phyloP scores from a whole-genome alignment of 331 rosid species.

The Rhamnella rubrinervis region DNA sequence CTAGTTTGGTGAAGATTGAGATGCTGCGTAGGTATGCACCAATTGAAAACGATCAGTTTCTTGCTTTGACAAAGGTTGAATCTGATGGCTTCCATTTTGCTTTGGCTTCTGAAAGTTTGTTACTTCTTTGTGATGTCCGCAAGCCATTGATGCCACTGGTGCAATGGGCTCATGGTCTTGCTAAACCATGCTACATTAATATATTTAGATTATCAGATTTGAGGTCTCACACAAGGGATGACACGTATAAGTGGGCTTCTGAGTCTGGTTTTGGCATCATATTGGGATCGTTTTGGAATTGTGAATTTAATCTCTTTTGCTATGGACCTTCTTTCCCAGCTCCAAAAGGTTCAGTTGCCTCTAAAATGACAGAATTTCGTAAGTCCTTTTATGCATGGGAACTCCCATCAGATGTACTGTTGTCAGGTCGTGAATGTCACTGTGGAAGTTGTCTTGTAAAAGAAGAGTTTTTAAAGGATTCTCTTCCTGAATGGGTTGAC shows the following conservation, averaged over 20 bases:
- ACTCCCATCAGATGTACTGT: conserved; percentile 46
- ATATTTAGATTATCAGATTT: conserved; percentile 51
- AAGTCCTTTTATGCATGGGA: conserved; percentile 62
- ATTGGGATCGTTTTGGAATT: conserved; percentile 71
- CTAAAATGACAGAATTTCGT: conserved; percentile 32
- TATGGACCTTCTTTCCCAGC: conserved; percentile 52
- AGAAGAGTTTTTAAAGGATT: conserved; percentile 54
- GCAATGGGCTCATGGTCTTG: conserved; percentile 66
- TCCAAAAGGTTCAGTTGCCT: conserved; percentile 34
- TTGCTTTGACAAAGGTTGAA: conserved; percentile 48
- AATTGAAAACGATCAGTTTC: conserved; percentile 45
- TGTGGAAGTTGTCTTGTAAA: conserved; percentile 65
- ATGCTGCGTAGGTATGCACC: conserved; percentile 37
- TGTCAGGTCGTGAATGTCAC: conserved; percentile 49
- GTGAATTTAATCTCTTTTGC: conserved; percentile 57
- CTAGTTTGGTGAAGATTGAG: conserved; percentile 57
- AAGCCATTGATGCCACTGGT: conserved; percentile 59
- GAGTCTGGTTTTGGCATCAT: conserved; percentile 69
- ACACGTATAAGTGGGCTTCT: conserved; percentile 49
- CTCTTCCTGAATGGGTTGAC: conserved; percentile 67
- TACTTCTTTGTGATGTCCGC: conserved; percentile 69
- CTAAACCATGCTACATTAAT: conserved; percentile 42
- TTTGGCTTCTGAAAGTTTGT: conserved; percentile 54
- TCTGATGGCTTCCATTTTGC: conserved; percentile 51
- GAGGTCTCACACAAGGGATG: conserved; percentile 53